Base-by-base conservation (phyloP, 2,329 filamentous ascomycete genomes). In the Clathrospora elynae region DNA sequence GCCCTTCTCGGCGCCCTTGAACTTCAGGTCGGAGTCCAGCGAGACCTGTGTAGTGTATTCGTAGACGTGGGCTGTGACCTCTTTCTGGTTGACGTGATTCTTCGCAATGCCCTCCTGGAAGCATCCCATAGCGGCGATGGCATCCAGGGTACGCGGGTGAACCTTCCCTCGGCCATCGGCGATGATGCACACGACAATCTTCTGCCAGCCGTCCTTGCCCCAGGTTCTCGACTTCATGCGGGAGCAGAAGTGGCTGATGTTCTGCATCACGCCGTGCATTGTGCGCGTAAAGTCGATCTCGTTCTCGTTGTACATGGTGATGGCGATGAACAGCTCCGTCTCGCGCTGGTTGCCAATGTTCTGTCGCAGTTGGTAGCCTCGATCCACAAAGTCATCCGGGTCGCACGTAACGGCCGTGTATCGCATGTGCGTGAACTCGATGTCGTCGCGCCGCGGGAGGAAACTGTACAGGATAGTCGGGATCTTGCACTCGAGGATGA, bases 251-350 rank as follows among this genome's bases (percentile, higher is more conserved):
- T 97, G 93, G 10, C 88, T 85, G 61, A 99, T 92, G 68, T 99
- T 99, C 70, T 95, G 90, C 88, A 99, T 95, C 42, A 99, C 89
- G 41, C 92, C 93, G 69, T 97, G 90, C 92, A 99, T 97, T 1
- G 93, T 99, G 32, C 93, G 84, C 5, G 93, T 96, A 61, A 99
- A 99, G 65, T 90, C 84, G 60, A 96, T 89, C 67, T 97, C 93
- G 71, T 96, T 88, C 73, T 99, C 93, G 71, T 99, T 99, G 76
- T 96, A 97, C 93, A 97, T 97, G 59, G 93, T 99, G 49, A 99
- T 78, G 67, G 91, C 96, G 61, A 99, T 95, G 68, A 97, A 93
- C 6, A 99, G 76, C 71, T 99, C 93, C 0, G 92, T 97, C 71
- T 97, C 91, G 51, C 93, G 84, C 18, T 85, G 77, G 1, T 88